Evolutionary conservation across 805 yeast genomes (phyloP).

Genomic region (Sungouiella thailandica): DNA sequence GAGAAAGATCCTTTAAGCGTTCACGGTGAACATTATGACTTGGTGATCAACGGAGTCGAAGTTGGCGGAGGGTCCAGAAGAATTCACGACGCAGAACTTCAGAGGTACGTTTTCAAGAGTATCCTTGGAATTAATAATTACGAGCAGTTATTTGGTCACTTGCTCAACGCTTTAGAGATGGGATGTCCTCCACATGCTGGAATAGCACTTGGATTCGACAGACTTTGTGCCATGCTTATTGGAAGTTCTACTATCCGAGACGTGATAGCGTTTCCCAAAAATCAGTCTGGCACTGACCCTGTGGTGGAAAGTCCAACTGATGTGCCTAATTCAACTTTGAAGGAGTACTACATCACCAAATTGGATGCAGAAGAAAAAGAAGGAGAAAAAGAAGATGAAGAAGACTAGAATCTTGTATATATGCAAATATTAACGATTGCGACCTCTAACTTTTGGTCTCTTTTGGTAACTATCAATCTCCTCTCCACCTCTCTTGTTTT

Average conservation of each 20-base stretch:
- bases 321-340: slow-evolving; percentile 48
- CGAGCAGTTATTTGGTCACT: slow-evolving; percentile 73
- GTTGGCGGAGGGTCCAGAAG: slow-evolving; percentile 97
- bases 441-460: slow-evolving; percentile 7
- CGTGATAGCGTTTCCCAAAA: slow-evolving; percentile 95
- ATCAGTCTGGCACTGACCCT: slow-evolving; percentile 80
- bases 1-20: slow-evolving; percentile 54
- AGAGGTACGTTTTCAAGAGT: slow-evolving; percentile 62
- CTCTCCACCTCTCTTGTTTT: slow-evolving; percentile 24
- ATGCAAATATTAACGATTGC: slow-evolving; percentile 5
- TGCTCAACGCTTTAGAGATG: slow-evolving; percentile 70
- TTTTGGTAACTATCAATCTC: slow-evolving; percentile 8
- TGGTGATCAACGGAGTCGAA: slow-evolving; percentile 92
- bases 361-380: background rate
- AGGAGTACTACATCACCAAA: slow-evolving; percentile 46
- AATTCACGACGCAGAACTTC: slow-evolving; percentile 81
- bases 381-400: background rate
- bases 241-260: slow-evolving; percentile 78
- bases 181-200: slow-evolving; percentile 99
- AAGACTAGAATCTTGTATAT: background rate
- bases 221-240: slow-evolving; percentile 87
- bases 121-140: slow-evolving; percentile 59
- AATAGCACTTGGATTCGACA: slow-evolving; percentile 88
- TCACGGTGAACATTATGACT: slow-evolving; percentile 88
- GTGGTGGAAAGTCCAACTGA: slow-evolving; percentile 82